Conservation (phyloP, 805 yeast species). For the Teunomyces funiuensis region DNA sequence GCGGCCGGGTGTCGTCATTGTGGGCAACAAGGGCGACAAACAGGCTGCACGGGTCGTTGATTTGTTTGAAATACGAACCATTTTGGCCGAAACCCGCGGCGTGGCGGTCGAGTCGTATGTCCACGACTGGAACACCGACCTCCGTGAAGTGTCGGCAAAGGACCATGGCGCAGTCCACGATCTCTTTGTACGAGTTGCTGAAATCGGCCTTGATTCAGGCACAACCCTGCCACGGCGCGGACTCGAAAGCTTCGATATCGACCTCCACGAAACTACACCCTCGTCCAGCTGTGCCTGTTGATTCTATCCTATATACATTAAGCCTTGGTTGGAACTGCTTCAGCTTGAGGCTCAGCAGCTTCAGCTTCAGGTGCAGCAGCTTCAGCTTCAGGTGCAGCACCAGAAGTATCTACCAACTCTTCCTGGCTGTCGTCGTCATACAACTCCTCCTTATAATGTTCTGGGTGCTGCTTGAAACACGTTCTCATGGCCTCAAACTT, state of each 20-base stretch:
- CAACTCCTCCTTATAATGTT: constrained; percentile 87
- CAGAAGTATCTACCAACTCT: constrained; percentile 7
- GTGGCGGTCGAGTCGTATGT: constrained; percentile 26
- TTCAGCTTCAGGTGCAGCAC: constrained; percentile 4
- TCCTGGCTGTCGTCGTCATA: constrained; percentile 57
- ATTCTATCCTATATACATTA: constrained; percentile 1
- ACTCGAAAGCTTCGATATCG: constrained; percentile 34
- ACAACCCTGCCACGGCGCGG: constrained; percentile 10
- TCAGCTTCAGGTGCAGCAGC: background rate
- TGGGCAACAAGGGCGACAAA: constrained; percentile 53
- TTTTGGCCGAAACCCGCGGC: constrained; percentile 20
- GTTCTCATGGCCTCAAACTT: constrained; percentile 89
- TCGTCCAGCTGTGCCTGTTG: constrained; percentile 23
- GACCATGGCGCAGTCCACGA: constrained; percentile 29
- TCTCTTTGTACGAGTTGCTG: constrained; percentile 38
- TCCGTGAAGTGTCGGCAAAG: constrained; percentile 35
- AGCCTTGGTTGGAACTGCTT: background rate
- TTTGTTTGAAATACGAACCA: constrained; percentile 33
- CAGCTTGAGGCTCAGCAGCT: constrained; percentile 1
- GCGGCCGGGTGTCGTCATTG: constrained; percentile 48
- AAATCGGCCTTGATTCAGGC: constrained; percentile 27
- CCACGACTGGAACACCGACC: constrained; percentile 33
- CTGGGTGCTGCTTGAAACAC: constrained; percentile 92
- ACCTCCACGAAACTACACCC: constrained; percentile 15
- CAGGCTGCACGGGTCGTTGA: constrained; percentile 34